phyloP scores from a whole-genome alignment of 768 basidiomycete species.

The Cystofilobasidium capitatum region DNA sequence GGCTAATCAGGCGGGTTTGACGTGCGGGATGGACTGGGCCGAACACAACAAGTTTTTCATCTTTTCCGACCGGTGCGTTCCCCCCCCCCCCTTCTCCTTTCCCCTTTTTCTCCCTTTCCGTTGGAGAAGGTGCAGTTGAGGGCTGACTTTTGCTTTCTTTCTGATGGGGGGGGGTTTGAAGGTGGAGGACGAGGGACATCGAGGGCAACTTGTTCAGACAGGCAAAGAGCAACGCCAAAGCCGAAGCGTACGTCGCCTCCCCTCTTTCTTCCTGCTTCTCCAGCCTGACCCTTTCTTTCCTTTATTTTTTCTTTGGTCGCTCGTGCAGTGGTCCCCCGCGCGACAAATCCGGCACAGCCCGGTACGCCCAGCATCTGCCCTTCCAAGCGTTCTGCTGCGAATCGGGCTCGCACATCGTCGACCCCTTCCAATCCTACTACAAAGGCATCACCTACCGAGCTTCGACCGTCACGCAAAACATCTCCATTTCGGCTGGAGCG shows the following conservation, averaged over 20 bases:
- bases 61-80: constrained; percentile 80
- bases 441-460: constrained; percentile 75
- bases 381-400: constrained; percentile 99
- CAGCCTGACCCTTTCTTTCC: neutral
- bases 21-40: constrained; percentile 99
- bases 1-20: constrained; percentile 89
- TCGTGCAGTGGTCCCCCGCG: constrained; percentile 65
- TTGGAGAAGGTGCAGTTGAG: no score
- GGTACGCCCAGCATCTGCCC: constrained; percentile 84
- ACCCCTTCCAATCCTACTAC: constrained; percentile 93
- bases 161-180: constrained; percentile 36
- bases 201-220: constrained; percentile 97
- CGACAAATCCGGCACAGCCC: constrained; percentile 65
- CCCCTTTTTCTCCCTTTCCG: neutral
- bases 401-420: constrained; percentile 91
- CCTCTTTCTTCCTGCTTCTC: neutral
- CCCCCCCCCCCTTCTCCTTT: neutral
- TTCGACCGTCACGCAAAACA: constrained; percentile 70
- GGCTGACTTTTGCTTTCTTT: no score
- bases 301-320: neutral
- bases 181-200: constrained; percentile 96
- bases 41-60: constrained; percentile 96
- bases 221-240: constrained; percentile 82
- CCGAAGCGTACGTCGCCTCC: constrained; percentile 47
- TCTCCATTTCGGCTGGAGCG: constrained; percentile 47